Percentiles rank a stretch among this genome's conserved stretches.
Conservation (phyloP, 208 protist species). For the Acanthamoeba quina region DNA sequence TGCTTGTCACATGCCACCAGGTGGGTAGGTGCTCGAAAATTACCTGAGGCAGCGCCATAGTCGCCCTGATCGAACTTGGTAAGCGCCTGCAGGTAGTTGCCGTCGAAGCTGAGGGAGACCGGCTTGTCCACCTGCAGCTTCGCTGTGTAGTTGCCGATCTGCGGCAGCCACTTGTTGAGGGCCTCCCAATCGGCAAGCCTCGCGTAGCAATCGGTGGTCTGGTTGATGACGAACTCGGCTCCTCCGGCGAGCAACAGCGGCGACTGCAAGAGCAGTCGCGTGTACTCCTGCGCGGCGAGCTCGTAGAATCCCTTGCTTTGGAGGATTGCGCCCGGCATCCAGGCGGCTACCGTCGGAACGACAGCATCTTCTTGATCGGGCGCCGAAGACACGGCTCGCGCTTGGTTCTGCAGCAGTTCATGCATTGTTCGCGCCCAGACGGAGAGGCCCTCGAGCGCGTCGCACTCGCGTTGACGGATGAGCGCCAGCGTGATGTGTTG, state of each 20-base stretch:
- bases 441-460: slow-evolving; percentile 69
- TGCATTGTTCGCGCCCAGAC: slow-evolving; percentile 24
- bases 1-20: no score
- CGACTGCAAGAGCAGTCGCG: neutral
- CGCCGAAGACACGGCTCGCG: neutral
- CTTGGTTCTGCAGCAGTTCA: neutral
- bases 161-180: neutral
- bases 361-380: neutral
- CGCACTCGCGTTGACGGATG: slow-evolving; percentile 68
- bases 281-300: slow-evolving; percentile 31
- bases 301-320: slow-evolving; percentile 60
- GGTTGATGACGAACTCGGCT: slow-evolving; percentile 29
- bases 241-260: neutral
- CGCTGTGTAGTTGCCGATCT: neutral
- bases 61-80: slow-evolving; percentile 39
- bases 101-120: neutral
- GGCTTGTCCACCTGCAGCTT: neutral
- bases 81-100: slow-evolving; percentile 40
- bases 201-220: slow-evolving; percentile 29
- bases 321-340: slow-evolving; percentile 29
- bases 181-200: slow-evolving; percentile 21
- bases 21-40: neutral
- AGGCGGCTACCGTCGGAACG: slow-evolving; percentile 2
- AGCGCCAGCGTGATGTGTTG: slow-evolving; percentile 72
- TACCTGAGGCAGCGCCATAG: slow-evolving; percentile 56